phyloP scores from a whole-genome alignment of 1,284 basidiomycete species.

The Cryptococcus hybrid region DNA sequence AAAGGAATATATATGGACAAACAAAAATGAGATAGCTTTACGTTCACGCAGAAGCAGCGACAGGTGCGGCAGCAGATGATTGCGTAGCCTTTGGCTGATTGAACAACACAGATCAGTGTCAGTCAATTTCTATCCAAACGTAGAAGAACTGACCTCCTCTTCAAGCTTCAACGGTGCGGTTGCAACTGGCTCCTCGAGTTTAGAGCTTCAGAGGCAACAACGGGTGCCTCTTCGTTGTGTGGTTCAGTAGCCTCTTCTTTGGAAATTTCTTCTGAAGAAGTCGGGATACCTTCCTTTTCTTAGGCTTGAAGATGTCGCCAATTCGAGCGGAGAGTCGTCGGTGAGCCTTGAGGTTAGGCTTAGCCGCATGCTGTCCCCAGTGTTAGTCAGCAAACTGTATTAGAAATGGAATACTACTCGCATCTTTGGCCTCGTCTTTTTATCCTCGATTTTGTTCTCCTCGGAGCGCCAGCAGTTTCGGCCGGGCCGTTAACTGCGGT shows the following conservation, averaged over 20 bases:
- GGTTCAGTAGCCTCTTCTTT: constrained; percentile 19
- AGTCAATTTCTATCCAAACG: background rate
- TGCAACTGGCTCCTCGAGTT: constrained; percentile 36
- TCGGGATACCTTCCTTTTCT: constrained; percentile 31
- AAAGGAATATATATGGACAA: constrained; percentile 20
- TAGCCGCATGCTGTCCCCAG: constrained; percentile 1
- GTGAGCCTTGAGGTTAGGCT: constrained; percentile 38
- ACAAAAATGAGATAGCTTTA: constrained; percentile 17
- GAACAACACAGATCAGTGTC: background rate
- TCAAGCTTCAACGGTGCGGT: constrained; percentile 44
- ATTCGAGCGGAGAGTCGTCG: constrained; percentile 44
- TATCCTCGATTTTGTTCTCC: constrained; percentile 16
- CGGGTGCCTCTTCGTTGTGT: constrained; percentile 13
- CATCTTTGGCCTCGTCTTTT: constrained; percentile 13
- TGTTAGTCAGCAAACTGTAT: background rate
- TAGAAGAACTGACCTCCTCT: constrained; percentile 35
- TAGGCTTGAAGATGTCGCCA: constrained; percentile 36
- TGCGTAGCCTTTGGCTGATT: constrained; percentile 21
- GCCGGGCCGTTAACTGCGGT: constrained; percentile 7
- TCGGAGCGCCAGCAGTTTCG: constrained; percentile 18
- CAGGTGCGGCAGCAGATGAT: constrained; percentile 8
- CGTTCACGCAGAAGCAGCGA: constrained; percentile 28
- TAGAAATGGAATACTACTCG: constrained; percentile 3
- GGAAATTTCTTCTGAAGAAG: constrained; percentile 26
- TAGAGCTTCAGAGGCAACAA: constrained; percentile 35